Conservation (phyloP, 331 rosid species). For the Cydonia oblonga region DNA sequence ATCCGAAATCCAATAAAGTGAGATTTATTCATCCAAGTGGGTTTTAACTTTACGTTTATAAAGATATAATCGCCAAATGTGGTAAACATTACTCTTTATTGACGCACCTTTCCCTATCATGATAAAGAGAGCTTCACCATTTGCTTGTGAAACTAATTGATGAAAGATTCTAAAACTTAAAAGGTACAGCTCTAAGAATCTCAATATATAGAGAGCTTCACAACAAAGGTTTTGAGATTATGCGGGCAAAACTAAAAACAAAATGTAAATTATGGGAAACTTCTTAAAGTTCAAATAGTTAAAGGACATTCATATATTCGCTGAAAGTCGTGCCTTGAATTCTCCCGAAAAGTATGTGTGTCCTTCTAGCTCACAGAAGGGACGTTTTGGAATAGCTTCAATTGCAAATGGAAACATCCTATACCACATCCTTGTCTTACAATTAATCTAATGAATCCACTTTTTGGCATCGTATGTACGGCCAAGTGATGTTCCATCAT, state of each 20-base stretch:
- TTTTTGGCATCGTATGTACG: neutral
- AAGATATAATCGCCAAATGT: neutral
- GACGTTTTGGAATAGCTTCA: conserved; percentile 10
- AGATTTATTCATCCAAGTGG: too few species aligned
- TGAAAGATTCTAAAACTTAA: neutral
- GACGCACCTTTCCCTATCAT: too few species aligned
- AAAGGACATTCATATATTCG: neutral
- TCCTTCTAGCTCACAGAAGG: conserved; percentile 41
- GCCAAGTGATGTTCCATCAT: conserved; percentile 2
- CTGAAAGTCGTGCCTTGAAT: neutral
- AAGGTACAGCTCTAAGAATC: neutral
- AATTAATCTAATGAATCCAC: neutral
- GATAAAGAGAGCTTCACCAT: too few species aligned
- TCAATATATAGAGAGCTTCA: neutral
- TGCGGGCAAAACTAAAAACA: neutral
- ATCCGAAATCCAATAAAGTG: too few species aligned
- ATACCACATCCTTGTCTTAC: neutral
- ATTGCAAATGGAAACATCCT: conserved; percentile 1
- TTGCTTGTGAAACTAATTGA: neutral
- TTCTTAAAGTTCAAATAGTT: neutral
- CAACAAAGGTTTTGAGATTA: neutral
- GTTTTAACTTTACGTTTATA: too few species aligned
- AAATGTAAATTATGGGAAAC: neutral
- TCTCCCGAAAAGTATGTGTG: conserved; percentile 2
- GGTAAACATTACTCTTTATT: neutral